Percentiles rank a stretch among this genome's conserved stretches.
Evolutionary conservation across 2,329 filamentous ascomycete genomes (phyloP).

Genomic region (Fusarium poae): DNA sequence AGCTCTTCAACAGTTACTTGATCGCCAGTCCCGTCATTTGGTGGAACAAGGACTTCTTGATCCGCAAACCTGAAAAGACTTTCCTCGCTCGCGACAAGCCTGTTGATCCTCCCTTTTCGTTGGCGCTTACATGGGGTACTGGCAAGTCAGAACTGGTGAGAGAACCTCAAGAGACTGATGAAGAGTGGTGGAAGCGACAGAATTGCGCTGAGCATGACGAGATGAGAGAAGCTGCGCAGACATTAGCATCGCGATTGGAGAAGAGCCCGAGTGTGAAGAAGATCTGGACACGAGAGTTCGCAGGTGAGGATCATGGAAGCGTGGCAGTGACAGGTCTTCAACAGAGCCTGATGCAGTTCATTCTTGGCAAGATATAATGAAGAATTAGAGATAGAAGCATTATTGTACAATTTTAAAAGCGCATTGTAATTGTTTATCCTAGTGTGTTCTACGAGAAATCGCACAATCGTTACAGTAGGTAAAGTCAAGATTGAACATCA

Average conservation of each 20-base stretch:
- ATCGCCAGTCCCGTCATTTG: constrained; percentile 62
- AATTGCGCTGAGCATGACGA: constrained; percentile 44
- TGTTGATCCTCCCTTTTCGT: constrained; percentile 45
- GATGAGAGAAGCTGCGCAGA: constrained; percentile 40
- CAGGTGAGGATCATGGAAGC: constrained; percentile 48
- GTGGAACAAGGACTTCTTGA: constrained; percentile 61
- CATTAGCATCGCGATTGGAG: constrained; percentile 35
- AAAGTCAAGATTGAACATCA: not conserved
- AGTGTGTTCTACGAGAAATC: no score
- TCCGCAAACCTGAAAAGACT: constrained; percentile 49
- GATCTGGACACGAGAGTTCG: constrained; percentile 46
- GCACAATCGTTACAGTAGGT: not conserved
- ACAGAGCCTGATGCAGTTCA: constrained; percentile 43
- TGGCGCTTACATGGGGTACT: constrained; percentile 53
- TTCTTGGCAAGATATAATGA: constrained; percentile 29
- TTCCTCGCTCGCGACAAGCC: constrained; percentile 43
- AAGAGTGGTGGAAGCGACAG: constrained; percentile 50
- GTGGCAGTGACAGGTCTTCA: constrained; percentile 41
- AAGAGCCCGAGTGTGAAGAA: constrained; percentile 33
- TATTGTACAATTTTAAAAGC: not conserved
- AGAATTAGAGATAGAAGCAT: not conserved
- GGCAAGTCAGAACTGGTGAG: constrained; percentile 51
- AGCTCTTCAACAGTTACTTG: constrained; percentile 60
- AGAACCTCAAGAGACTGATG: constrained; percentile 48
- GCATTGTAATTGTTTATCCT: not conserved